A percentile compares a stretch with the other conserved stretches of the same genome.
Conservation (phyloP, 768 basidiomycete genomes). For the Mycena sanguinolenta region DNA sequence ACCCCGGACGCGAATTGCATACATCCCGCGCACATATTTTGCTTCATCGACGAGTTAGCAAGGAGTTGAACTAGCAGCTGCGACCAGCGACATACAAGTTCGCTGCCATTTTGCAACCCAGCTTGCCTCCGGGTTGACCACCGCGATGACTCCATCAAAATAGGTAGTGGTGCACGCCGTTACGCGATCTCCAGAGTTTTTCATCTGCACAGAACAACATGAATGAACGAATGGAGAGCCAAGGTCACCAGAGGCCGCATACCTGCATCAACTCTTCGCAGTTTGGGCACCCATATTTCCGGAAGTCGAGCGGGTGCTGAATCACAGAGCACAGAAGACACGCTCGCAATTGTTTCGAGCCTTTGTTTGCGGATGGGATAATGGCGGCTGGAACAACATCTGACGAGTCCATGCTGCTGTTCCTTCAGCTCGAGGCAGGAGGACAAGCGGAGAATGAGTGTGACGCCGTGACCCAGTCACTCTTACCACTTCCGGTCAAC, state of each 20-base stretch:
- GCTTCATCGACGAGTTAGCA: conserved; percentile 59
- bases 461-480: neutral
- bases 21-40: conserved; percentile 92
- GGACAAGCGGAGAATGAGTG: no score
- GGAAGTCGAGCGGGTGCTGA: conserved; percentile 86
- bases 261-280: conserved; percentile 97
- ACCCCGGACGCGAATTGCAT: conserved; percentile 91
- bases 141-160: conserved; percentile 93
- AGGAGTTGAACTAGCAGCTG: neutral
- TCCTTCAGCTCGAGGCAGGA: no score
- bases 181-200: conserved; percentile 87
- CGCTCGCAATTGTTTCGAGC: conserved; percentile 83
- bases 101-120: conserved; percentile 99
- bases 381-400: conserved; percentile 18
- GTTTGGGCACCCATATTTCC: conserved; percentile 92
- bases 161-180: conserved; percentile 89
- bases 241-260: conserved; percentile 42
- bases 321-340: conserved; percentile 96
- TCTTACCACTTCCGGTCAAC: neutral
- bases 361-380: conserved; percentile 70
- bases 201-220: conserved; percentile 70
- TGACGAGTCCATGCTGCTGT: no score
- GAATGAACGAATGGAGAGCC: neutral
- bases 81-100: conserved; percentile 72
- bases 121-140: conserved; percentile 86